Conservation (phyloP, 2,329 filamentous ascomycete species). For the Talaromyces verruculosus region DNA sequence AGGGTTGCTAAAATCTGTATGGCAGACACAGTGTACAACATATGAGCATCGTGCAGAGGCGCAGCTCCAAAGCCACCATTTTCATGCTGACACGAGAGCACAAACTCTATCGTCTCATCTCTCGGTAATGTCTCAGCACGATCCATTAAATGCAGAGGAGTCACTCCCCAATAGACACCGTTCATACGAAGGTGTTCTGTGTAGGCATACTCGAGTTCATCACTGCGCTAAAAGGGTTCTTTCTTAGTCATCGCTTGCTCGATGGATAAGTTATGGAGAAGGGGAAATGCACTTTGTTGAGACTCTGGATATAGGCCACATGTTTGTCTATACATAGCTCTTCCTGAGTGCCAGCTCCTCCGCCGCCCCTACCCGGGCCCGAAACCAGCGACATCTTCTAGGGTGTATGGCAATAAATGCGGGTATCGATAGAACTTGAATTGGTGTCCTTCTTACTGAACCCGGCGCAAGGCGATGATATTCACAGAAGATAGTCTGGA, state of each 20-base stretch:
- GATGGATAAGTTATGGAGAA: background rate
- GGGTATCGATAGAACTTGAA: background rate
- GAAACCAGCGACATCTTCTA: conserved; percentile 59
- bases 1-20: conserved; percentile 88
- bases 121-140: conserved; percentile 79
- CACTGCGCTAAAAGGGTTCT: conserved; percentile 64
- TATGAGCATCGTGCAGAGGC: conserved; percentile 90
- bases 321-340: conserved; percentile 64
- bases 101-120: conserved; percentile 80
- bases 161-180: conserved; percentile 95
- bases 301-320: conserved; percentile 86
- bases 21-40: conserved; percentile 93
- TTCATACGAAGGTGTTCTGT: conserved; percentile 95
- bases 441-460: background rate
- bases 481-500: background rate
- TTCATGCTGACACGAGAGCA: conserved; percentile 89
- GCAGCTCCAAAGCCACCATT: conserved; percentile 91
- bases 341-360: conserved; percentile 49
- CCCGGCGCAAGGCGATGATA: background rate
- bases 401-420: background rate
- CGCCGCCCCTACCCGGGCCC: conserved; percentile 57
- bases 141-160: conserved; percentile 79
- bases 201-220: conserved; percentile 96
- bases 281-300: conserved; percentile 69
- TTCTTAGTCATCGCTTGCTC: background rate